A percentile compares a stretch with the other conserved stretches of the same genome.
Evolutionary conservation across 441 rosid genomes (phyloP).

Genomic region (Geranium incanum): DNA sequence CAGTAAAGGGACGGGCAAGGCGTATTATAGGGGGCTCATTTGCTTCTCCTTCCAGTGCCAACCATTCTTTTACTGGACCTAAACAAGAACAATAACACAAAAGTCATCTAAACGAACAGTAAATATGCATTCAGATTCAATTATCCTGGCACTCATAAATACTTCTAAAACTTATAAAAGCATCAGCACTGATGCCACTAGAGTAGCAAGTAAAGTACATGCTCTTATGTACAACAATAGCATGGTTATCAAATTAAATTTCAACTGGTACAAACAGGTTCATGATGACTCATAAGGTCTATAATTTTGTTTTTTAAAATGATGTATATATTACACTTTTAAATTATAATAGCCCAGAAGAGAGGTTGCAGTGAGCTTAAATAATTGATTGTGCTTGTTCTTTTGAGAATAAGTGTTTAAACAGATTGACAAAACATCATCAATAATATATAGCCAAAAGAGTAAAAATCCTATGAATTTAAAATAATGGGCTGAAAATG

Average conservation of each 20-base stretch:
- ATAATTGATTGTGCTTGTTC: too few species aligned
- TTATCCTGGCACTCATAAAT: not conserved
- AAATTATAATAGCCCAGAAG: too few species aligned
- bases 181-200: not conserved
- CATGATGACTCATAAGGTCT: not conserved
- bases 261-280: not conserved
- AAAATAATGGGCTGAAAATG: too few species aligned
- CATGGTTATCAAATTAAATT: not conserved
- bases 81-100: conserved; percentile 33
- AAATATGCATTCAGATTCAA: too few species aligned
- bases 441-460: too few species aligned
- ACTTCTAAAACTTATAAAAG: not conserved
- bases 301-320: too few species aligned
- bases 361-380: too few species aligned
- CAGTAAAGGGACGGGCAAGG: conserved; percentile 55
- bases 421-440: too few species aligned
- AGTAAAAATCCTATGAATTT: too few species aligned
- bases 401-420: too few species aligned
- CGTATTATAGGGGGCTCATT: conserved; percentile 68
- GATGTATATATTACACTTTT: too few species aligned
- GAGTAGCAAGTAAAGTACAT: not conserved
- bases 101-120: conserved; percentile 5
- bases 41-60: conserved; percentile 51
- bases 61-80: conserved; percentile 84
- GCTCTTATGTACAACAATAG: not conserved